Percentiles rank a stretch among this genome's conserved stretches.
Conservation (phyloP, 768 basidiomycete genomes). For the Rhizopogon vinicolor region DNA sequence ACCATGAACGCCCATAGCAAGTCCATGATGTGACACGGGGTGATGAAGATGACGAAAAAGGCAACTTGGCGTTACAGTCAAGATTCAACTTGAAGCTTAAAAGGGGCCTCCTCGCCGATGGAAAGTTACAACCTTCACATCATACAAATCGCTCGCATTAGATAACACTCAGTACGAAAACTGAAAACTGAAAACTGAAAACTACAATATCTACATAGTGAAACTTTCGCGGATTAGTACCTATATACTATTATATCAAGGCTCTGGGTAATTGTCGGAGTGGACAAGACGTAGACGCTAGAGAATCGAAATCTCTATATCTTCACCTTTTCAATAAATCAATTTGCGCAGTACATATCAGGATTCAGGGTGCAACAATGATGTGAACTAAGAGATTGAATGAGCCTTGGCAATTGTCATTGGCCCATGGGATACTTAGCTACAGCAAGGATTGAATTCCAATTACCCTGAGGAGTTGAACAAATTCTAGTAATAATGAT, state of each 20-base stretch:
- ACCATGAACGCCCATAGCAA: constrained; percentile 47
- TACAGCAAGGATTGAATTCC: background rate
- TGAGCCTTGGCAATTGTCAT: no score
- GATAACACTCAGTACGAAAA: no score
- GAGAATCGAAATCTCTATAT: no score
- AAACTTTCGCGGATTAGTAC: no score
- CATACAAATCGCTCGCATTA: no score
- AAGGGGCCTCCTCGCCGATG: background rate
- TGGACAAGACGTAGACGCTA: background rate
- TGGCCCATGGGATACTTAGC: background rate
- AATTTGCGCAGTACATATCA: background rate
- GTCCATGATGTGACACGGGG: constrained; percentile 1
- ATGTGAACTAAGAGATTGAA: background rate
- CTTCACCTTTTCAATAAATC: background rate
- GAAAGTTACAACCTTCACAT: background rate
- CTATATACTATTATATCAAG: background rate
- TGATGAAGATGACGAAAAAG: background rate
- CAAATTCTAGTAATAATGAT: background rate
- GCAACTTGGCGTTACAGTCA: background rate
- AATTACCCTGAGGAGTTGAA: background rate
- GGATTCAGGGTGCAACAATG: background rate
- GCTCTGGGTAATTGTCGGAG: background rate
- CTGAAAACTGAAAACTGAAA: no score
- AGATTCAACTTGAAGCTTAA: background rate
- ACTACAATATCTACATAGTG: no score